phyloP scores from a whole-genome alignment of 768 basidiomycete genomes.

The Collybia sordida region DNA sequence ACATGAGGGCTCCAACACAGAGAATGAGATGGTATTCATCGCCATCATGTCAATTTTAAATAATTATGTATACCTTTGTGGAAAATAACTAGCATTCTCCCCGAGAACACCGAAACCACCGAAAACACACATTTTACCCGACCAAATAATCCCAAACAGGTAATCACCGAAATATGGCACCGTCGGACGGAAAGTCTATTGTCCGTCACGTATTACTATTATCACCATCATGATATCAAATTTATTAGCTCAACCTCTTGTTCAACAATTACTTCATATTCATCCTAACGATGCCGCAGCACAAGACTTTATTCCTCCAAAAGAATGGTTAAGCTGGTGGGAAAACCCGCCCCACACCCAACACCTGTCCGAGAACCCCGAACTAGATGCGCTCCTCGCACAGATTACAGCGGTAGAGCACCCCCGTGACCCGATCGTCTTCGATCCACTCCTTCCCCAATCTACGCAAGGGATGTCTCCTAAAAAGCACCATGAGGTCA shows the following conservation, averaged over 20 bases:
- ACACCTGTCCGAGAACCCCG: conserved; percentile 17
- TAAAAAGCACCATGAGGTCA: conserved; percentile 75
- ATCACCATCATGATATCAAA: conserved; percentile 1
- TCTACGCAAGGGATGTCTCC: conserved; percentile 60
- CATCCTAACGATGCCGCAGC: conserved; percentile 48
- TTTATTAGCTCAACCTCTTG: conserved; percentile 8
- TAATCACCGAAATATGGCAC: too few relatives aligned
- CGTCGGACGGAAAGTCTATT: too few relatives aligned
- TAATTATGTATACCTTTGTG: too few relatives aligned
- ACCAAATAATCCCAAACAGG: too few relatives aligned
- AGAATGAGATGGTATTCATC: not conserved
- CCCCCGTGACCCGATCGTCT: conserved; percentile 19
- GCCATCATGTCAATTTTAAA: too few relatives aligned
- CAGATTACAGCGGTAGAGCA: conserved; percentile 21
- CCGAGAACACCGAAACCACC: conserved; percentile 1
- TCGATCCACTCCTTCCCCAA: conserved; percentile 13
- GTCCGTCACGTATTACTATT: too few relatives aligned
- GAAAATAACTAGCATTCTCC: not conserved
- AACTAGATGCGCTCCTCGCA: conserved; percentile 10
- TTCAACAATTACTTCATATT: conserved; percentile 33
- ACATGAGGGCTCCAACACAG: not conserved
- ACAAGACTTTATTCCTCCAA: conserved; percentile 15
- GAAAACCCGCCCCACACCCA: conserved; percentile 32
- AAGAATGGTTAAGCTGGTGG: conserved; percentile 28
- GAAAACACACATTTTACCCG: not conserved